These are phyloP conservation scores for Capronia coronata DNA, from an alignment of 2,329 filamentous ascomycete species.

Conservation along the genomic window DNA sequence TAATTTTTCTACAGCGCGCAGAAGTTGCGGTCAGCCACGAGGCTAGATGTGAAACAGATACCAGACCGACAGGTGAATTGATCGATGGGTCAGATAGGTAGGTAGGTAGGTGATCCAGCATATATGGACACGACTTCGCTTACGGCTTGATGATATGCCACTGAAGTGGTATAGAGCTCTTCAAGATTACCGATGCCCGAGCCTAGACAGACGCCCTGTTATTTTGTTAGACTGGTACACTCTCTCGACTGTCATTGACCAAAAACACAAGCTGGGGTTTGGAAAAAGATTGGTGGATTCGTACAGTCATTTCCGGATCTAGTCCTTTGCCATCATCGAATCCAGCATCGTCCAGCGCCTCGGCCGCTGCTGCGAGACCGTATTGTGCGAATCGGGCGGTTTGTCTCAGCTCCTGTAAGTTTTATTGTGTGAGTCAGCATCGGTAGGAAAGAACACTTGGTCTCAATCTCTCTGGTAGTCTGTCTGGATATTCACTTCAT, in stretches of 20 bases:
- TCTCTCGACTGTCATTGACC: slow-evolving; percentile 26
- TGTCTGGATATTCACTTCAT: no score
- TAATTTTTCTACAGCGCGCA: slow-evolving; percentile 47
- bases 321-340: slow-evolving; percentile 60
- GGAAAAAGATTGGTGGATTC: slow-evolving; percentile 7
- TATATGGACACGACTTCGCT: no score
- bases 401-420: slow-evolving; percentile 56
- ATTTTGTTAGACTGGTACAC: not conserved
- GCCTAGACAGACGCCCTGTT: slow-evolving; percentile 76
- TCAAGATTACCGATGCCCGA: slow-evolving; percentile 94
- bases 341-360: slow-evolving; percentile 75
- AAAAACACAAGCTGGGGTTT: not conserved
- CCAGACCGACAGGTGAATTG: slow-evolving; percentile 34
- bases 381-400: slow-evolving; percentile 93
- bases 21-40: no score
- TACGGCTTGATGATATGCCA: slow-evolving; percentile 68
- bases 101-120: no score
- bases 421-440: no score
- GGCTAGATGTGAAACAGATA: no score
- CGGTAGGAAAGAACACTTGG: no score
- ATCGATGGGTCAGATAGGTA: no score
- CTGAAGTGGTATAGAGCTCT: slow-evolving; percentile 76
- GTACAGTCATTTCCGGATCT: slow-evolving; percentile 64
- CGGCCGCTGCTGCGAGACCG: slow-evolving; percentile 75
- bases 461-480: no score